Evolutionary conservation across 2,329 filamentous ascomycete species (phyloP).

Genomic region (Dothideomycetes sp.): DNA sequence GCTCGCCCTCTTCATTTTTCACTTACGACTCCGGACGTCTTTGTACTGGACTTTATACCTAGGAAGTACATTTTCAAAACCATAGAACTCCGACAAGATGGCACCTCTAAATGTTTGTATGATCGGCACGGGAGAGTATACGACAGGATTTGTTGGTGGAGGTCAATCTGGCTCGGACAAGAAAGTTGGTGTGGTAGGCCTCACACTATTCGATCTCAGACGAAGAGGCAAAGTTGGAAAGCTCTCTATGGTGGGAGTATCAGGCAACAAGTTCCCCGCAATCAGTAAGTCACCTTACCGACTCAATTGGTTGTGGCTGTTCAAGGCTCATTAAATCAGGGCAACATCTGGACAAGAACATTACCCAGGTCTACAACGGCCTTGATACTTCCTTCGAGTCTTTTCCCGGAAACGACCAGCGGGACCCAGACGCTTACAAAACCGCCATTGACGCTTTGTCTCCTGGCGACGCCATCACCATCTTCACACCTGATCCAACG

Average conservation of each 20-base stretch:
- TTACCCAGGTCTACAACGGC: constrained; percentile 75
- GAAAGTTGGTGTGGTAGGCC: constrained; percentile 85
- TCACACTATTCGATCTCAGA: constrained; percentile 82
- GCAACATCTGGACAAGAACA: constrained; percentile 78
- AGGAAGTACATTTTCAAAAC: too few relatives aligned
- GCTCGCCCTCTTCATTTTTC: too few relatives aligned
- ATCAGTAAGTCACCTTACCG: constrained; percentile 52
- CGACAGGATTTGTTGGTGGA: constrained; percentile 82
- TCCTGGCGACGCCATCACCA: constrained; percentile 80
- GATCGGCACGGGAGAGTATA: constrained; percentile 91
- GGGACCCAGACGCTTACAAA: constrained; percentile 78
- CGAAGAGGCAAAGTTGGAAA: constrained; percentile 78
- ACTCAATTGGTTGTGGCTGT: neutral
- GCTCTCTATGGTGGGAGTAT: constrained; percentile 81
- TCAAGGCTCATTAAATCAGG: constrained; percentile 33
- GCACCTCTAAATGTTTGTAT: constrained; percentile 39
- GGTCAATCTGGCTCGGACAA: constrained; percentile 83
- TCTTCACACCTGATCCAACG: constrained; percentile 90
- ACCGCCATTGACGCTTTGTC: constrained; percentile 72
- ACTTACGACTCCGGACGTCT: too few relatives aligned
- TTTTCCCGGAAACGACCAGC: constrained; percentile 61
- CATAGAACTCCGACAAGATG: too few relatives aligned
- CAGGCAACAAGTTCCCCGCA: constrained; percentile 79
- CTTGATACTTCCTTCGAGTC: constrained; percentile 80
- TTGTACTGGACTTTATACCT: too few relatives aligned